A percentile compares a stretch with the other conserved stretches of the same genome.
Conservation (phyloP, 2,329 filamentous ascomycete species). For the Calonectria montana region DNA sequence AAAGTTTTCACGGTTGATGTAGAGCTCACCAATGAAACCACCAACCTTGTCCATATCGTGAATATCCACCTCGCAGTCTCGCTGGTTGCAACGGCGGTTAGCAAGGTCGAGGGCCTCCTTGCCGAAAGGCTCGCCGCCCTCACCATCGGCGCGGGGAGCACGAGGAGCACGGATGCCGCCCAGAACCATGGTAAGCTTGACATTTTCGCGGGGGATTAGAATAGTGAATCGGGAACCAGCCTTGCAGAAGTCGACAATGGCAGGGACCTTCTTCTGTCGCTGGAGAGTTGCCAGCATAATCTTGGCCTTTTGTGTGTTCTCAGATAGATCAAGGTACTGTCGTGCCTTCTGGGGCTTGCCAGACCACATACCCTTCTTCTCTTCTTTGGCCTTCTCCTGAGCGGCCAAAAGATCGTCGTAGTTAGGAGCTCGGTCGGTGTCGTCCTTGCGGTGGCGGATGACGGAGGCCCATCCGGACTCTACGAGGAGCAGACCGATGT, state of each 20-base stretch:
- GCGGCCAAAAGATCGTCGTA: conserved; percentile 90
- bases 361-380: conserved; percentile 95
- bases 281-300: conserved; percentile 89
- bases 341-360: conserved; percentile 86
- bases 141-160: conserved; percentile 79
- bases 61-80: conserved; percentile 95
- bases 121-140: conserved; percentile 91
- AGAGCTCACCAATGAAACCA: conserved; percentile 95
- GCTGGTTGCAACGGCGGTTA: conserved; percentile 87
- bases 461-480: conserved; percentile 94
- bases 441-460: conserved; percentile 93
- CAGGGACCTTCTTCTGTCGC: conserved; percentile 91
- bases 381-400: conserved; percentile 85
- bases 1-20: conserved; percentile 95
- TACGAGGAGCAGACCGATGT: conserved; percentile 86
- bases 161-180: conserved; percentile 92
- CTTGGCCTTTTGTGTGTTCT: conserved; percentile 94
- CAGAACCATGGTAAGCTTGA: conserved; percentile 94
- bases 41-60: conserved; percentile 96
- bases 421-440: conserved; percentile 91
- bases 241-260: conserved; percentile 96
- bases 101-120: conserved; percentile 95
- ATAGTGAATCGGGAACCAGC: conserved; percentile 95
- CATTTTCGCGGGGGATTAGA: conserved; percentile 89
- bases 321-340: conserved; percentile 89